A percentile compares a stretch with the other conserved stretches of the same genome.
Conservation (phyloP, 106 monocot genomes). For the Agapanthus africanus region DNA sequence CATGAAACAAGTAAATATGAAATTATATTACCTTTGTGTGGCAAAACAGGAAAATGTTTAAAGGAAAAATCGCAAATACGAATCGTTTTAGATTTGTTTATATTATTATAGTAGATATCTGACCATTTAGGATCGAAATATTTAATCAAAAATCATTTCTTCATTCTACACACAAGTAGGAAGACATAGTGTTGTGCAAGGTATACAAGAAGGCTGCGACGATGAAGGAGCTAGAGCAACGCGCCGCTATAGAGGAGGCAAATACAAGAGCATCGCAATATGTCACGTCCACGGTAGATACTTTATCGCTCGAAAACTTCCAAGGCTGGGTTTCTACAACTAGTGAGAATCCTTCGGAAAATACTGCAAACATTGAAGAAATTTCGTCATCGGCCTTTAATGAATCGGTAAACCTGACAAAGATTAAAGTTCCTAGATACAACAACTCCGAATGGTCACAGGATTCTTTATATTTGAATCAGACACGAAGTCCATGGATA, state of each 20-base stretch:
- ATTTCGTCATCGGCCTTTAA: background rate
- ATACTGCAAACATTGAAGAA: background rate
- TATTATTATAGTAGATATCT: too few species aligned
- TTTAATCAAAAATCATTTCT: background rate
- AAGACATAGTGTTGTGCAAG: conserved; percentile 75
- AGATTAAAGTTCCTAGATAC: conserved; percentile 41
- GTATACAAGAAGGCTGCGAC: conserved; percentile 70
- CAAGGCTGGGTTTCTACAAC: background rate
- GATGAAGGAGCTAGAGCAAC: conserved; percentile 68
- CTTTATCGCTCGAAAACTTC: conserved; percentile 17
- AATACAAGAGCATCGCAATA: background rate
- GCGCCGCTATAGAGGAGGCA: conserved; percentile 47
- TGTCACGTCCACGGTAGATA: conserved; percentile 11
- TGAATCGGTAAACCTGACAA: conserved; percentile 12
- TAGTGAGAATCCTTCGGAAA: background rate
- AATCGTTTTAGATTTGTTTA: too few species aligned
- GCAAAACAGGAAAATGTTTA: background rate
- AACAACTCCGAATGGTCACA: conserved; percentile 33
- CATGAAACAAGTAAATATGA: too few species aligned
- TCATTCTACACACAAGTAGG: conserved; percentile 28
- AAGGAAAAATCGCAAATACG: background rate
- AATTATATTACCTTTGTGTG: background rate
- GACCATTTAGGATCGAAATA: too few species aligned
- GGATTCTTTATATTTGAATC: conserved; percentile 37
- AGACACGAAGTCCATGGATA: conserved; percentile 61